Conservation (phyloP, 768 basidiomycete species). For the Lentinus tigrinus region DNA sequence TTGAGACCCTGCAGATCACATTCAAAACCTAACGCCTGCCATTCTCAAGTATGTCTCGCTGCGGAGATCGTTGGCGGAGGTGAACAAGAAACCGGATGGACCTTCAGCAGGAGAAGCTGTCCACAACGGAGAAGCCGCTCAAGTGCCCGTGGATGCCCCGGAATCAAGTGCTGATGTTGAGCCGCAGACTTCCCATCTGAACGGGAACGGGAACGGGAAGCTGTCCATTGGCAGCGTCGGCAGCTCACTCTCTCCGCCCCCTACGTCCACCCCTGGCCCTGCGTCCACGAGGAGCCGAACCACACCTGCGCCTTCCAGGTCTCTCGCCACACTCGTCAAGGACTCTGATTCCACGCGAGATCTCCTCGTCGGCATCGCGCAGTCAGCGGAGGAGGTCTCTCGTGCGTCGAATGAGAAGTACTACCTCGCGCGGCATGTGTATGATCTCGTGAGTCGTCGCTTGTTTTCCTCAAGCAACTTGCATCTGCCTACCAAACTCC, state of each 20-base stretch:
- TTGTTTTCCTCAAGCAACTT: too few species aligned
- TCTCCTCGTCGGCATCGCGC: slow-evolving; percentile 57
- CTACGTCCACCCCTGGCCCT: not conserved
- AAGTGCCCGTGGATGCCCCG: not conserved
- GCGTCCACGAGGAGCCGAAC: not conserved
- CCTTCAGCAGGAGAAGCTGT: not conserved
- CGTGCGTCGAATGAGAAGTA: slow-evolving; percentile 76
- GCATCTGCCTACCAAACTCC: not conserved
- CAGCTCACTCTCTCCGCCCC: not conserved
- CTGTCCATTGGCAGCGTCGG: not conserved
- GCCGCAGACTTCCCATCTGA: not conserved
- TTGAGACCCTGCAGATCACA: slow-evolving; percentile 33
- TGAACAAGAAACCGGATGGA: not conserved
- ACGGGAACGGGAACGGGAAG: not conserved
- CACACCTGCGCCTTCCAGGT: not conserved
- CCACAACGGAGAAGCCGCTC: not conserved
- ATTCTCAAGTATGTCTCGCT: slow-evolving; percentile 47
- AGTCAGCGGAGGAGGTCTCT: slow-evolving; percentile 56
- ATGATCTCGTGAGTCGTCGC: slow-evolving; percentile 64
- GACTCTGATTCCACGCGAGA: slow-evolving; percentile 41
- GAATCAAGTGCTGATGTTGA: not conserved
- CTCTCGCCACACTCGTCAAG: not conserved
- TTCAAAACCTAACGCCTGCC: slow-evolving; percentile 39
- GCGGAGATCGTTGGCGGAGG: slow-evolving; percentile 28
- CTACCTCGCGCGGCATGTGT: slow-evolving; percentile 67